Base-by-base conservation (phyloP, 2,329 filamentous ascomycete genomes). In the Mycocentrospora acerina region DNA sequence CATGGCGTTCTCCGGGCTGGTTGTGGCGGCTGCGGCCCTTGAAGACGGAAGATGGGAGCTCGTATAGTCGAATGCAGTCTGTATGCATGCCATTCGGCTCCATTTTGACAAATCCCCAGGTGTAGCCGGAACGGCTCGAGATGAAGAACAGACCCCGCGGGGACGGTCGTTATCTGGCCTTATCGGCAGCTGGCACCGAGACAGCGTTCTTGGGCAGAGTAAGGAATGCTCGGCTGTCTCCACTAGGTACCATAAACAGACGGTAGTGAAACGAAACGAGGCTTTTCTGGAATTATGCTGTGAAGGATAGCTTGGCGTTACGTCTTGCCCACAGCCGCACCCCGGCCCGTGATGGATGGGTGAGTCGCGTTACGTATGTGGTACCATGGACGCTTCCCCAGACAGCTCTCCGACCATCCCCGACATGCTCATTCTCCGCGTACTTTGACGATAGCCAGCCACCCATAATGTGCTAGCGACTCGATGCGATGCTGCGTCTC, bases 401-500 rank as follows among this genome's bases (percentile, higher is more conserved):
- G 37, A 22, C 5, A 22, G 19, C 40, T 39, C 31, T 38, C 44
- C 40, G 44, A 48, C 46, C 48, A 42, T 26, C 29, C 24, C 29
- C 24, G 39, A 27, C 29, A 27, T 26, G 30, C 37, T 39, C 40
- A 32, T 32, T 48, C 35, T 26, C 39, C 41, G 32, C 36, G 29
- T 42, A 26, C 38, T 33, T 40, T 41, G 25, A 32, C 31, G 26
- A 37, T 29, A 52, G 40, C 37, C 26, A 52, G 40, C 37, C 31
- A 39, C 28, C 33, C 44, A 31, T 35, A 39, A 66, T 65, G 64
- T 47, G 38, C 32, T 50, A 51, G 45, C 66, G 50, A 61, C 44
- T 55, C 28, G 34, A 53, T 64, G 59, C 53, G 52, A 65, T 64
- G 62, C 59, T 22, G 19, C 19, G 44, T 52, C 45, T 55, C 53